Evolutionary conservation across 2,329 filamentous ascomycete species (phyloP).

Genomic region (Metarhizium rileyi): DNA sequence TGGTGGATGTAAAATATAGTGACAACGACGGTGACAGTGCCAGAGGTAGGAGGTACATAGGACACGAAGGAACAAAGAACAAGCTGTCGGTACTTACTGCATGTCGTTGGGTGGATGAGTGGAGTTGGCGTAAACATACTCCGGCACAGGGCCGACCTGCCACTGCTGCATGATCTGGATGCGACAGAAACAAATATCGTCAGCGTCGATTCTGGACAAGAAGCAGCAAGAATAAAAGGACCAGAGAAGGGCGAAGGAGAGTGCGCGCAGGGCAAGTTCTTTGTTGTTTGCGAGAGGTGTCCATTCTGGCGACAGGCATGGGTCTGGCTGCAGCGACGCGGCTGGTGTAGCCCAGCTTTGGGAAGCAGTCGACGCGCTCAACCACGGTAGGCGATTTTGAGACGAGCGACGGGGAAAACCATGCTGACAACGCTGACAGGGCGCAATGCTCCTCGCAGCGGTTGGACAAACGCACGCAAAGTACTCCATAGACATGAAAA

Average conservation of each 20-base stretch:
- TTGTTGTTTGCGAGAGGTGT: constrained; percentile 9
- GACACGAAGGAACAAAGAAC: constrained; percentile 10
- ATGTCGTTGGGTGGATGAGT: constrained; percentile 45
- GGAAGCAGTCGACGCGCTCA: constrained; percentile 10
- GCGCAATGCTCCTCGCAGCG: background rate
- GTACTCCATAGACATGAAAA: constrained; percentile 2
- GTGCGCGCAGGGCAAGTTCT: constrained; percentile 3
- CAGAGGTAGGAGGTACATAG: constrained; percentile 16
- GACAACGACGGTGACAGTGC: background rate
- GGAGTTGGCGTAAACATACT: constrained; percentile 47
- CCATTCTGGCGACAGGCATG: constrained; percentile 9
- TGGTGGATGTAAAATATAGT: background rate
- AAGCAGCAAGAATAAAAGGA: constrained; percentile 4
- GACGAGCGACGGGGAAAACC: background rate
- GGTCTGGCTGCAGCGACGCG: constrained; percentile 13
- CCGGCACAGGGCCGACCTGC: constrained; percentile 51
- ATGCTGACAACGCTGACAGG: constrained; percentile 1
- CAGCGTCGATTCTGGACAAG: constrained; percentile 15
- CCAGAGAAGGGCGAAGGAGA: constrained; percentile 7
- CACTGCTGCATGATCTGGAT: constrained; percentile 50
- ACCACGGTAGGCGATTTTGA: constrained; percentile 6
- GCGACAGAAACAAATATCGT: constrained; percentile 13
- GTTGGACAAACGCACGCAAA: background rate
- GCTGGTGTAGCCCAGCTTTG: constrained; percentile 11
- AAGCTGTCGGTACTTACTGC: constrained; percentile 42